Conservation (phyloP, 306 rosid genomes). For the Rosa persica region DNA sequence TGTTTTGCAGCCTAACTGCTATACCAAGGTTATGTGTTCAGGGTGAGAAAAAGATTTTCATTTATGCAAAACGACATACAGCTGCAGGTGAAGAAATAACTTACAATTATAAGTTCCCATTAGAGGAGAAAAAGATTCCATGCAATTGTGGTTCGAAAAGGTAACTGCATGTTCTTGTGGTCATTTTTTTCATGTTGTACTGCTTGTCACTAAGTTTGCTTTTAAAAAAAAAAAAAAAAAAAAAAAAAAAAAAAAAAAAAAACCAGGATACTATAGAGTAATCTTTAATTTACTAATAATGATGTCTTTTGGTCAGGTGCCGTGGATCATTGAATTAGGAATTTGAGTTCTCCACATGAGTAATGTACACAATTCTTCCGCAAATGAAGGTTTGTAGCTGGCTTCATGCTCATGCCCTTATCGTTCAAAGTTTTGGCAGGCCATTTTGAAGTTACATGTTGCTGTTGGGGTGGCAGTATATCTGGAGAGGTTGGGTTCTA, state of each 20-base stretch:
- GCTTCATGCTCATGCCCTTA: conserved; percentile 13
- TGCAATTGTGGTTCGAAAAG: conserved; percentile 92
- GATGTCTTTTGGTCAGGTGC: conserved; percentile 54
- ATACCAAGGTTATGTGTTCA: conserved; percentile 95
- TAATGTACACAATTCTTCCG: conserved; percentile 25
- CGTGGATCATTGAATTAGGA: conserved; percentile 90
- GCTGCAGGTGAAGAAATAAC: conserved; percentile 91
- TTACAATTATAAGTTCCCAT: conserved; percentile 94
- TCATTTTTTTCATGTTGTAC: not conserved
- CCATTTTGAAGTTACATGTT: conserved; percentile 9
- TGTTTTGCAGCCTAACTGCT: conserved; percentile 91
- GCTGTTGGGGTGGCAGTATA: conserved; percentile 23
- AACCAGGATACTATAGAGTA: not conserved
- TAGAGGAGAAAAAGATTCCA: conserved; percentile 98
- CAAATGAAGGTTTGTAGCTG: conserved; percentile 16
- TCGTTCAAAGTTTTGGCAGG: conserved; percentile 26
- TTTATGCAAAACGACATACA: conserved; percentile 90
- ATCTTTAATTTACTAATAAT: conserved; percentile 11
- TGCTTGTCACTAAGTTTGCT: not conserved
- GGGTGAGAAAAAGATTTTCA: conserved; percentile 87
- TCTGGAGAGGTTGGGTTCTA: conserved; percentile 37
- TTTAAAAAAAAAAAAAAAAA: not conserved
- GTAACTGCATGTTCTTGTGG: conserved; percentile 41
- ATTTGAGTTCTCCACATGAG: conserved; percentile 38
- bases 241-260: not conserved